Base-by-base conservation (phyloP, 108 stramenopile species). In the Mayamaea pseudoterrestris region DNA sequence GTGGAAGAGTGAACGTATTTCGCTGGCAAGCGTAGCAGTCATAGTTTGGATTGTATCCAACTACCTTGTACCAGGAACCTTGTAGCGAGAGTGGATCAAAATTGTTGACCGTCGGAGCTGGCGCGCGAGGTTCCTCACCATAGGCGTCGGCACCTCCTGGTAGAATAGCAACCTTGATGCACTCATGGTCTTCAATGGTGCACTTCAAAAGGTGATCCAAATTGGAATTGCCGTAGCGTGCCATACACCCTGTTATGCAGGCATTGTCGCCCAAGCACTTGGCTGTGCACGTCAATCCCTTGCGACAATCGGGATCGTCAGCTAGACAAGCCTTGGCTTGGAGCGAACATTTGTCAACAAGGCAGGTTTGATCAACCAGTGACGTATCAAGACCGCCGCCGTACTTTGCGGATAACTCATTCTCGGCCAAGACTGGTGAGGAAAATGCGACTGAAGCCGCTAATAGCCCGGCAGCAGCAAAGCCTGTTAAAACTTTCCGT, bases 21-120 rank as follows among this genome's bases (percentile, higher is more conserved):
- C 78, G 74, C 55, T 97, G 96, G 62, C 96, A 97, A 45, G 93
- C 91, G 49, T 94, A 97, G 55, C 93, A 94, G 66, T 97, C 96
- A 65, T 97, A 97, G 61, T 93, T 92, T 48, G 90, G 80, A 70
- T 97, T 93, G 71, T 80, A 90, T 22, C 96, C 96, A 44, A 84
- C 86, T 0, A 94, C 91, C 73, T 97, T 97, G 70, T 84, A 97
- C 96, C 96, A 97, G 12, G 62, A 69, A 1, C 96, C 96, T 52
- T 90, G 79, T 73, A 97, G 76, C 27, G 65, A 54, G 14, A 50
- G 55, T 23, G 80, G 37, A 44, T 94, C 77, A 64, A 97, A 94
- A 46, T 74, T 70, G n/a, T 51, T 43, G 27, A 80, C 72, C 16
- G 88, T 90, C 6, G 80, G 77, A 4, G 77, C 71, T 20, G 93